Conservation (phyloP, 225 moss, liverwort and hornwort species). For the Climacium dendroides region DNA sequence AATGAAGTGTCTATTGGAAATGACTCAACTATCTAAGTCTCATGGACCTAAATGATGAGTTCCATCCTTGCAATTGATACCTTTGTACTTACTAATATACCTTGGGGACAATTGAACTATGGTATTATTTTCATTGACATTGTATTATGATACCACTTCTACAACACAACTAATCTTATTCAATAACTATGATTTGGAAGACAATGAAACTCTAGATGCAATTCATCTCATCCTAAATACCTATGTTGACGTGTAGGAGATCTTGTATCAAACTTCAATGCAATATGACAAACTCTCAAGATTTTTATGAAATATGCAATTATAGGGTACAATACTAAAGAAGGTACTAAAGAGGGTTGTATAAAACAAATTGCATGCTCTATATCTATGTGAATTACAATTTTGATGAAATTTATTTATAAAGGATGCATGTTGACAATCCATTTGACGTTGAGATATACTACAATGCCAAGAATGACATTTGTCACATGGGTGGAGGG, state of each 20-base stretch:
- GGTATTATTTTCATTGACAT: neutral
- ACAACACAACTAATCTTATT: no score
- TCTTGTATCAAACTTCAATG: neutral
- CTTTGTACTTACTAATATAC: neutral
- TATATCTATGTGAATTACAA: neutral
- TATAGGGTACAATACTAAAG: no score
- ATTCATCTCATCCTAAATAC: neutral
- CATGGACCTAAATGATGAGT: neutral
- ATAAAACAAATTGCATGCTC: rapidly evolving
- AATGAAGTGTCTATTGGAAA: neutral
- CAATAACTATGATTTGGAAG: neutral
- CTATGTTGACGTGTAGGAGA: no score
- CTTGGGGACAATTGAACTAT: neutral
- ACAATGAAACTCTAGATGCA: neutral
- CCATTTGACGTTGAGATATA: rapidly evolving
- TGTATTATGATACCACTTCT: neutral
- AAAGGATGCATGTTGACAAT: neutral
- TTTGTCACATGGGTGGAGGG: neutral
- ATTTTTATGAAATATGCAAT: neutral
- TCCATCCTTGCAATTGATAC: no score
- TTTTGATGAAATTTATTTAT: no score
- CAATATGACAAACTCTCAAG: neutral
- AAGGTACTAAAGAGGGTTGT: neutral
- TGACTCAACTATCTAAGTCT: neutral
- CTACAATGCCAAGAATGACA: neutral